Base-by-base conservation (phyloP, 1,139 yeast species). In the Hanseniaspora gamundiae region DNA sequence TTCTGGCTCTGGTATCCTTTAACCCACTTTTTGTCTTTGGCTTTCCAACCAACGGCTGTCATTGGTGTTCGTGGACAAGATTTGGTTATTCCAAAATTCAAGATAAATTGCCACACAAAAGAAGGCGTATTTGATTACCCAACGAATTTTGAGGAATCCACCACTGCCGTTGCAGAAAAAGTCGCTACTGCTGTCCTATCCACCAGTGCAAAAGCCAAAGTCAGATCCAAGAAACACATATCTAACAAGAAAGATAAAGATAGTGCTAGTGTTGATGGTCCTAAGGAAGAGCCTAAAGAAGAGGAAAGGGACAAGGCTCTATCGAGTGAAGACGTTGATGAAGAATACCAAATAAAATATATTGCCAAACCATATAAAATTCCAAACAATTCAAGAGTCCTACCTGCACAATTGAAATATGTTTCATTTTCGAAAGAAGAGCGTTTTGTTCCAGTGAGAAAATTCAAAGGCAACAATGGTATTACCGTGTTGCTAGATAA, bases 1-100 rank as follows among this genome's bases (percentile, higher is more conserved):
- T 84, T 85, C 59, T 91, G 99, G 99, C 87, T 87, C 66, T 91
- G 98, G 98, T 93, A 81, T 77, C 98, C 99, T 51, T 72, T 88
- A 49, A 79, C 96, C 1, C 97, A 91, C 66, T 93, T 91, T 68
- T 69, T 91, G 56, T 81, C 94, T 17, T 74, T 93, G 54, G 85
- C 97, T 27, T 88, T 88, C 64, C 76, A 94, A 6, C 96, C 98
- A 43, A 93, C 98, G 2, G 78, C 94, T 6, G 74, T 91, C 26
- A 79, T 86, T 55, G 96, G 95, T 51, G 85, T 91, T 10, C 79
- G 80, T 49, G 55, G 61, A 31, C 81, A 76, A 50, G 95, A 88
- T 63, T 73, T 91, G 62, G 80, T 80, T 62, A 82, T 86, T 47
- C 98, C 98, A 40, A 75, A 83, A 59, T 80, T 91, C 57, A 78